Evolutionary conservation across 1,284 basidiomycete species (phyloP), one percentile per base, ranked within the genome.

Genomic region (Lignosus rhinocerotis): DNA sequence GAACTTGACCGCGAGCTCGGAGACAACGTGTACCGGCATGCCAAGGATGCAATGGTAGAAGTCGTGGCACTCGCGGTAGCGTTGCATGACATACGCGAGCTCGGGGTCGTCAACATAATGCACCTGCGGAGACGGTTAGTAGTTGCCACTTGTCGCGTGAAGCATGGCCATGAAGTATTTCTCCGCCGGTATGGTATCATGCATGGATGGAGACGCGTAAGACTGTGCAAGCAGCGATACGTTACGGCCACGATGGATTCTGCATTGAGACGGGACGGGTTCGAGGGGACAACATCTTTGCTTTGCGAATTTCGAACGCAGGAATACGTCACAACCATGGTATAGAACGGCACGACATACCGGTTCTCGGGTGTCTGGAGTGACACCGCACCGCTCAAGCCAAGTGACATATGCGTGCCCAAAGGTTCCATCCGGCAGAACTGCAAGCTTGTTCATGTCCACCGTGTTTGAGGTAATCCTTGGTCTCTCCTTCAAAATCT

Each of bases 11-110:
- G 95, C 92, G n/a, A 98, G 84, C 74, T 99, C 97, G 55, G 92
- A 94, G 54, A 92, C 86, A 66, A 96, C 89, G 59, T 89, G 90
- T 52, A 98, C 94, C 0, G 94, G 95, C 30, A 98, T 83, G 59
- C 86, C 86, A 72, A 88, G 87, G 55, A 98, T 83, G 60, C 93
- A 89, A 70, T 98, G 96, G 72, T 97, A 97, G 68, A 97, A 90
- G 76, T 98, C 94, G 75, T 98, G 96, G 65, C 92, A 96, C 77
- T 99, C 96, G 39, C 97, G 90, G 73, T 99, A 99, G 44, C 97
- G 89, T 67, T 97, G 94, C 89, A 99, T 95, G 56, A 98, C 93
- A 73, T 98, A 97, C 31, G 95, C 95, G 11, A 96, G 83, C 67
- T 95, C 93, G 1, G 94, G 92, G 66, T 96, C 94, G 69, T 93